Evolutionary conservation across 495 filamentous ascomycete species (phyloP).

Genomic region (Aspergillus funiculosus): DNA sequence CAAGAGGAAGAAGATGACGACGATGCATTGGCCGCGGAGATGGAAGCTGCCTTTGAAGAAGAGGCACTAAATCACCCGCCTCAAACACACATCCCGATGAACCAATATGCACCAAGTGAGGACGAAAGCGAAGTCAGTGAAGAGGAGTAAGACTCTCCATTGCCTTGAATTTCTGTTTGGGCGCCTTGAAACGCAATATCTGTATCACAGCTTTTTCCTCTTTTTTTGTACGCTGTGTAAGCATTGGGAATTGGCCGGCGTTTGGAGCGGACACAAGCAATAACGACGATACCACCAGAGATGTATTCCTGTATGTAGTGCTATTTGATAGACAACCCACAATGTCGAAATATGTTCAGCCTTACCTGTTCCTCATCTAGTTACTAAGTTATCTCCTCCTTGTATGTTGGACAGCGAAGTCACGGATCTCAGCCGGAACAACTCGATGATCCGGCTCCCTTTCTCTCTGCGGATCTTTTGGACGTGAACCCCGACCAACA

Average conservation of each 20-base stretch:
- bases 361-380: too few species aligned
- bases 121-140: slow-evolving; percentile 49
- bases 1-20: slow-evolving; percentile 38
- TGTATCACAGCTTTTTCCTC: slow-evolving; percentile 5
- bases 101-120: slow-evolving; percentile 37
- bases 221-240: slow-evolving; percentile 3
- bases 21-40: slow-evolving; percentile 40
- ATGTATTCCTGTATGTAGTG: neutral
- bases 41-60: slow-evolving; percentile 47
- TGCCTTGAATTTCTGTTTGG: slow-evolving; percentile 11
- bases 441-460: slow-evolving; percentile 16
- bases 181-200: neutral
- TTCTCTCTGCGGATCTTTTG: slow-evolving; percentile 13
- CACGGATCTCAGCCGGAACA: slow-evolving; percentile 28
- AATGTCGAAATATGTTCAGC: too few species aligned
- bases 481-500: neutral
- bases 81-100: slow-evolving; percentile 21
- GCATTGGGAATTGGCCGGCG: slow-evolving; percentile 8
- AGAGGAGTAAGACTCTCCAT: slow-evolving; percentile 35
- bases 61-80: slow-evolving; percentile 34
- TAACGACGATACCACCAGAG: slow-evolving; percentile 7
- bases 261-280: neutral
- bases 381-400: too few species aligned
- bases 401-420: too few species aligned
- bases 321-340: neutral